Evolutionary conservation across 2,329 filamentous ascomycete genomes (phyloP).

Genomic region (Trichophyton schoenleinii): DNA sequence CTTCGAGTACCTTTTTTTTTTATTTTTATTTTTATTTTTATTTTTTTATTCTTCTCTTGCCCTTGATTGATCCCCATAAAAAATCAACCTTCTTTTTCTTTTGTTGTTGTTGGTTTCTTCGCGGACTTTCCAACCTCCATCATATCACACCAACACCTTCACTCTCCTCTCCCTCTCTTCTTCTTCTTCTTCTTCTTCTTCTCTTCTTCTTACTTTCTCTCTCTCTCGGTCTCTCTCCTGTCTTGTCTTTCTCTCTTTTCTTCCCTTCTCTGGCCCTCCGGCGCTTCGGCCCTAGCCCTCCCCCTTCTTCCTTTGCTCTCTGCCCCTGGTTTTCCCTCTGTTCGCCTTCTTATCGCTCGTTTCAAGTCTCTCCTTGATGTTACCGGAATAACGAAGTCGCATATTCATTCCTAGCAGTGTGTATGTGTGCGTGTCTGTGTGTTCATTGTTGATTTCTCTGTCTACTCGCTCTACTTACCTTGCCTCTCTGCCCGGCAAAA

Average conservation of each 20-base stretch:
- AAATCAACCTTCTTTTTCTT: neutral
- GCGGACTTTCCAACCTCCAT: neutral
- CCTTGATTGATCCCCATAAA: neutral
- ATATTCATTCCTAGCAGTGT: neutral
- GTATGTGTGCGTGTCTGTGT: too few species aligned
- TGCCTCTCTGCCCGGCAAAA: neutral
- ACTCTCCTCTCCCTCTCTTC: neutral
- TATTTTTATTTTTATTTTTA: neutral
- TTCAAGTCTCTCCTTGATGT: constrained; percentile 7
- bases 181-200: neutral
- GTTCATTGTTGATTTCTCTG: constrained; percentile 2
- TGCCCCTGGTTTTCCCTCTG: neutral
- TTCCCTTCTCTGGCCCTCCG: neutral
- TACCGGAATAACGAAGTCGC: constrained; percentile 2
- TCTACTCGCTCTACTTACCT: neutral
- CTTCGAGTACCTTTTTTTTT: neutral
- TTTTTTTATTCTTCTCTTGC: too few species aligned
- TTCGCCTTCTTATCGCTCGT: constrained; percentile 2
- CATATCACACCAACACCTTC: too few species aligned
- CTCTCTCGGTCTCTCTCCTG: neutral
- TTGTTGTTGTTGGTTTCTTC: neutral
- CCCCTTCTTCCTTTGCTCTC: constrained; percentile 11
- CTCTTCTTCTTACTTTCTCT: neutral
- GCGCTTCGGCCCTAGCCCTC: neutral
- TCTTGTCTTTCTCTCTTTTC: neutral